phyloP scores from a whole-genome alignment of 768 basidiomycete genomes.

The Boletus sp. region DNA sequence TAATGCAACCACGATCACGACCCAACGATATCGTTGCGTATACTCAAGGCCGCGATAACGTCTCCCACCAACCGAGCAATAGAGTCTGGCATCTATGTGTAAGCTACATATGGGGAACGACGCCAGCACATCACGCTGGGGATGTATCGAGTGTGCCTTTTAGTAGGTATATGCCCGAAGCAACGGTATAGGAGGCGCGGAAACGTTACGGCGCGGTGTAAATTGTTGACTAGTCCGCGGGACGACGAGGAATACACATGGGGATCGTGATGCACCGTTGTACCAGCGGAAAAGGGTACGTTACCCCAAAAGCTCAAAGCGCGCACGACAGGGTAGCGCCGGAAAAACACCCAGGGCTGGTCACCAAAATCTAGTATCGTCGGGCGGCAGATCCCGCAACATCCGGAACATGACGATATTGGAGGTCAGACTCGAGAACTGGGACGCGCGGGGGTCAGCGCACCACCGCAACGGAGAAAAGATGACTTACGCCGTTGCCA shows the following conservation, averaged over 20 bases:
- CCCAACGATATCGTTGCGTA: not conserved
- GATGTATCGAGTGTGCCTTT: slow-evolving; percentile 1
- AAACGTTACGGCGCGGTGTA: not conserved
- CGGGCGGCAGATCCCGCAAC: slow-evolving; percentile 34
- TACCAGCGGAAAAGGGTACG: not conserved
- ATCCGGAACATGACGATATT: slow-evolving; percentile 47
- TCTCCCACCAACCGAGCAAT: not conserved
- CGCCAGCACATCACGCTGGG: not conserved
- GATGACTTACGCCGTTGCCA: slow-evolving; percentile 63
- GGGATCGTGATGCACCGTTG: not conserved
- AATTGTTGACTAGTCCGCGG: not conserved
- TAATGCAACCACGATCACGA: not conserved
- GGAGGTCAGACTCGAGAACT: slow-evolving; percentile 51
- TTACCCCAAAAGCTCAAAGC: not conserved
- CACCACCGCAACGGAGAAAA: not conserved
- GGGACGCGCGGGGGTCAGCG: not conserved
- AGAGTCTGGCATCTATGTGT: slow-evolving; percentile 5
- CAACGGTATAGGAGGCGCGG: not conserved
- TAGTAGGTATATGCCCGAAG: not conserved
- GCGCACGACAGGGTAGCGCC: not conserved
- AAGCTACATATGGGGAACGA: slow-evolving; percentile 4
- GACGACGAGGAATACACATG: not conserved
- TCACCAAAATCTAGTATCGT: slow-evolving; percentile 43
- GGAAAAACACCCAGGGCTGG: not conserved
- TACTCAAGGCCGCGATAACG: not conserved